These are phyloP conservation scores for Salvia splendens DNA, from an alignment of 257 asterid species.

Conservation along the genomic window DNA sequence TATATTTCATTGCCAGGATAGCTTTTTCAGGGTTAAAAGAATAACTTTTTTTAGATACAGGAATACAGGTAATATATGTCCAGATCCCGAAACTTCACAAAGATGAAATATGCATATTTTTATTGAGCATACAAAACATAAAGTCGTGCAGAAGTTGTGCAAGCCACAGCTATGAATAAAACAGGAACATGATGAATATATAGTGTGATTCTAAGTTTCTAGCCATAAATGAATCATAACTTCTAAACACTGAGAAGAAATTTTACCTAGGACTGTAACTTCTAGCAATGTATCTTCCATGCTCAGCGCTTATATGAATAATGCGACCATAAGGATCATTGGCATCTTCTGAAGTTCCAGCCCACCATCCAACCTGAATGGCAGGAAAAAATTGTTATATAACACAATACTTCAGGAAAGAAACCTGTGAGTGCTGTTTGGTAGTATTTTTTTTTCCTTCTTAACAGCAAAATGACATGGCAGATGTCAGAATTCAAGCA, in stretches of 20 bases:
- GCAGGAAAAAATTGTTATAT: slow-evolving; percentile 23
- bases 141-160: too few relatives aligned
- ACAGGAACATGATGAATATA: too few relatives aligned
- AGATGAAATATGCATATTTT: too few relatives aligned
- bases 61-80: too few relatives aligned
- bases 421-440: background rate
- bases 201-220: background rate
- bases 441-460: background rate
- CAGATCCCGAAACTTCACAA: too few relatives aligned
- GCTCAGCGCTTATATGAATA: slow-evolving; percentile 80
- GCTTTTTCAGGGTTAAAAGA: too few relatives aligned
- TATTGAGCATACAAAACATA: too few relatives aligned
- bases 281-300: slow-evolving; percentile 90
- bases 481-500: slow-evolving; percentile 20
- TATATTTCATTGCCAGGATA: too few relatives aligned
- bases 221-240: slow-evolving; percentile 16
- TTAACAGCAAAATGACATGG: slow-evolving; percentile 10
- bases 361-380: slow-evolving; percentile 98
- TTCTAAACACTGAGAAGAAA: slow-evolving; percentile 25
- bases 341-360: slow-evolving; percentile 78
- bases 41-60: too few relatives aligned
- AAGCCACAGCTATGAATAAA: too few relatives aligned
- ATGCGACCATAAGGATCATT: slow-evolving; percentile 86
- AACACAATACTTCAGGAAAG: slow-evolving; percentile 10
- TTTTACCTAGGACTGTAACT: slow-evolving; percentile 90